phyloP scores from a whole-genome alignment of 306 rosid genomes.

The Begonia fuchsioides region DNA sequence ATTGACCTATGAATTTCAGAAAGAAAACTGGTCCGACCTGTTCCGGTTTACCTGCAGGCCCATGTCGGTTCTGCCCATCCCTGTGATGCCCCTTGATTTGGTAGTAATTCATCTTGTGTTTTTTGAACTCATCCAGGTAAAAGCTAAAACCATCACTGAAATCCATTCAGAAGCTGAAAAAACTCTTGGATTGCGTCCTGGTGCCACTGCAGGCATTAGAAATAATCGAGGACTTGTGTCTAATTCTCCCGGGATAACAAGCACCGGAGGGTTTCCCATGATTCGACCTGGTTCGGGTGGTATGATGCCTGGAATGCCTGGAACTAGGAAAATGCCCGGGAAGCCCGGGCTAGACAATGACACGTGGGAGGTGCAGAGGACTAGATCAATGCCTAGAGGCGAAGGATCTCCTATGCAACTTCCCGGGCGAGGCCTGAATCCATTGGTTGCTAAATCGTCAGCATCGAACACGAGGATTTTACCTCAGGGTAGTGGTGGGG shows the following conservation, averaged over 20 bases:
- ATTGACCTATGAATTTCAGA: too few relatives aligned
- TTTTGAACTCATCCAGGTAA: slow-evolving; percentile 27
- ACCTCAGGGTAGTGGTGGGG: slow-evolving; percentile 83
- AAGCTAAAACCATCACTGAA: slow-evolving; percentile 88
- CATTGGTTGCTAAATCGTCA: slow-evolving; percentile 37
- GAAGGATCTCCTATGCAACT: slow-evolving; percentile 33
- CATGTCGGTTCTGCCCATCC: too few relatives aligned
- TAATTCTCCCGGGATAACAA: slow-evolving; percentile 45
- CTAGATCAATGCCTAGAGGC: slow-evolving; percentile 55
- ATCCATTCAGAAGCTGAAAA: slow-evolving; percentile 95
- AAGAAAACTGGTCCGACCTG: too few relatives aligned
- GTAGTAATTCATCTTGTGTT: too few relatives aligned
- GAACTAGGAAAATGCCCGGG: slow-evolving; percentile 87
- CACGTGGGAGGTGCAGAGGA: slow-evolving; percentile 70
- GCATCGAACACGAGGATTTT: slow-evolving; percentile 46
- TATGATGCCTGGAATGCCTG: slow-evolving; percentile 98
- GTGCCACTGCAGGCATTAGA: slow-evolving; percentile 82
- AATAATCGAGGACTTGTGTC: slow-evolving; percentile 39
- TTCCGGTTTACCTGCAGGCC: too few relatives aligned
- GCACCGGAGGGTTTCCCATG: slow-evolving; percentile 56
- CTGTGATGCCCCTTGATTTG: too few relatives aligned
- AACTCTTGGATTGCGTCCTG: slow-evolving; percentile 92
- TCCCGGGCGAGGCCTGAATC: slow-evolving; percentile 61
- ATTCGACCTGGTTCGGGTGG: slow-evolving; percentile 79
- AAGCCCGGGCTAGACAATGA: slow-evolving; percentile 84